These are phyloP conservation scores for Neospora caninum DNA, from an alignment of 169 alveolate species.

Conservation along the genomic window DNA sequence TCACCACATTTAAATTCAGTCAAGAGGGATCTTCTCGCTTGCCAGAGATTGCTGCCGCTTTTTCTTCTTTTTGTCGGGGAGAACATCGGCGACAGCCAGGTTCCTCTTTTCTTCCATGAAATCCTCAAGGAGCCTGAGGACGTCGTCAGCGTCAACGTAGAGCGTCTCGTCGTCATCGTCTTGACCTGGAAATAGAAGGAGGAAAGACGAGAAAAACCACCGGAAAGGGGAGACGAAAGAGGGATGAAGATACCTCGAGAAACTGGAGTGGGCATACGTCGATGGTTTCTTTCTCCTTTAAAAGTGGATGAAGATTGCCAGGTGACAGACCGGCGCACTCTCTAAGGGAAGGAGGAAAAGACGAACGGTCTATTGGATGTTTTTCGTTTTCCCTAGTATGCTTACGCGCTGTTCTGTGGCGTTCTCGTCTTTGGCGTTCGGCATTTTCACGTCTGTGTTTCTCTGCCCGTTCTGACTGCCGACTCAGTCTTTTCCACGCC, in stretches of 20 bases:
- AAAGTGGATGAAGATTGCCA: too few species aligned
- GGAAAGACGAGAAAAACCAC: background rate
- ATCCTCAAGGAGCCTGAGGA: slow-evolving; percentile 46
- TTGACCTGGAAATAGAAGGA: slow-evolving; percentile 45
- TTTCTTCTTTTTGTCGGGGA: background rate
- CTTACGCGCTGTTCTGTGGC: too few species aligned
- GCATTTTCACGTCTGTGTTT: too few species aligned
- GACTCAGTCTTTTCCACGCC: too few species aligned
- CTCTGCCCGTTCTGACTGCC: too few species aligned
- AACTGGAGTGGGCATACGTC: background rate
- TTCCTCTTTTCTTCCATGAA: slow-evolving; percentile 55
- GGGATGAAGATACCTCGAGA: background rate
- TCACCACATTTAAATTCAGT: background rate
- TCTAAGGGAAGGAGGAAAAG: too few species aligned
- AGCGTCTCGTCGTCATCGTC: slow-evolving; percentile 71
- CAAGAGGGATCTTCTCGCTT: background rate
- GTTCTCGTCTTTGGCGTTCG: too few species aligned
- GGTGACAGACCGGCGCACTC: too few species aligned
- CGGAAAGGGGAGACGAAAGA: background rate
- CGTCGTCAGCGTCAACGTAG: slow-evolving; percentile 68
- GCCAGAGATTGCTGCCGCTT: background rate
- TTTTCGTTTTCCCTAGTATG: too few species aligned
- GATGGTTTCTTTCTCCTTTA: background rate
- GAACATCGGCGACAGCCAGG: background rate
- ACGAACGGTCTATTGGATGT: too few species aligned